Conservation (phyloP, 2,329 filamentous ascomycete genomes). For the Parasarocladium wereldwijsianum region DNA sequence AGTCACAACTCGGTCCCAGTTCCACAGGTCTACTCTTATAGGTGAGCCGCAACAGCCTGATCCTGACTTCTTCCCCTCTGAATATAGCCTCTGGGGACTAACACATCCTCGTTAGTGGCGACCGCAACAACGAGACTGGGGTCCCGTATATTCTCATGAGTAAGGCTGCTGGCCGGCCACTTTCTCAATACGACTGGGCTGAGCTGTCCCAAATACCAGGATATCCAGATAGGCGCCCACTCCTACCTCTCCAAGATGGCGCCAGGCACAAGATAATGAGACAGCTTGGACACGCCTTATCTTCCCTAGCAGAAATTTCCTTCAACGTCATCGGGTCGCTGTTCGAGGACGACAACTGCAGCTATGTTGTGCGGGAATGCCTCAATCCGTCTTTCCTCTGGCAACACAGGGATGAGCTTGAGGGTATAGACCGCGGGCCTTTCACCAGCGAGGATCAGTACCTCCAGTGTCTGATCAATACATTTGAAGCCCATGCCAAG, state of each 20-base stretch:
- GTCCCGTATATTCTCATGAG: constrained; percentile 13
- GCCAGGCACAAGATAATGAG: constrained; percentile 9
- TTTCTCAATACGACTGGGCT: constrained; percentile 10
- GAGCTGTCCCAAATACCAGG: constrained; percentile 2
- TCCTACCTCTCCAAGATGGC: constrained; percentile 8
- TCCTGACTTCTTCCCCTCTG: not conserved
- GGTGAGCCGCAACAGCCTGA: constrained; percentile 5
- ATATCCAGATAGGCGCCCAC: constrained; percentile 5
- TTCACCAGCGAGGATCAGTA: constrained; percentile 12
- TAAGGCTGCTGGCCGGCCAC: constrained; percentile 8
- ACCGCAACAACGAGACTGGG: constrained; percentile 9
- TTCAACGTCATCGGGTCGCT: constrained; percentile 13
- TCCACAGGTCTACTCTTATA: constrained; percentile 11
- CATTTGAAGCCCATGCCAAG: constrained; percentile 10
- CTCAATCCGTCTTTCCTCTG: constrained; percentile 10
- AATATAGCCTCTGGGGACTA: constrained; percentile 1
- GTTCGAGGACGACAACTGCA: constrained; percentile 7
- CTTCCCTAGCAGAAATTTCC: constrained; percentile 6
- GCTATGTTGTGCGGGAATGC: constrained; percentile 10
- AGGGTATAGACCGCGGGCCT: constrained; percentile 12
- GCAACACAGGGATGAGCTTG: constrained; percentile 11
- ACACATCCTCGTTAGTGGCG: constrained; percentile 6
- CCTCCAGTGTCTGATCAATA: constrained; percentile 11
- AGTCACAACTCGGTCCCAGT: constrained; percentile 7
- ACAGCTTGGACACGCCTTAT: constrained; percentile 9